phyloP scores from a whole-genome alignment of 352 stramenopile genomes.

The Aphanomyces stellatus region DNA sequence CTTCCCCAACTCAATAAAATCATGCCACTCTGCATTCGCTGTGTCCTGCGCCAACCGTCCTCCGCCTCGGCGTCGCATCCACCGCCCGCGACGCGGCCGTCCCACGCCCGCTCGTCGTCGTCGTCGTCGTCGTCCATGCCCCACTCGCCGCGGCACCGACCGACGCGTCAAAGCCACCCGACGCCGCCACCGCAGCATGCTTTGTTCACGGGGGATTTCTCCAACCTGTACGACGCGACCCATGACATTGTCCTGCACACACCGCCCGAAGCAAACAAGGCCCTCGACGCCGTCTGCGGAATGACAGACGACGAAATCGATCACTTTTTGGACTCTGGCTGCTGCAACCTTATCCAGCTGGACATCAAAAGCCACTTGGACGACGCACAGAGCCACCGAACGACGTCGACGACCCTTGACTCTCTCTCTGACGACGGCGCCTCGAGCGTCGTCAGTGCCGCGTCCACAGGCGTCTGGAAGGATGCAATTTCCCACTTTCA shows the following conservation, averaged over 20 bases:
- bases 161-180: background rate
- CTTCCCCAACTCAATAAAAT: background rate
- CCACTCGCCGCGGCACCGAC: background rate
- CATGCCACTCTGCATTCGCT: conserved; percentile 5
- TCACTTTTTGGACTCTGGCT: background rate
- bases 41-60: background rate
- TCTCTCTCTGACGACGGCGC: background rate
- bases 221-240: no score
- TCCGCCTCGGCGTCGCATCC: background rate
- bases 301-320: background rate
- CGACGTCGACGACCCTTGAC: background rate
- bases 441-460: background rate
- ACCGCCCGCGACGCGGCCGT: background rate
- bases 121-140: background rate
- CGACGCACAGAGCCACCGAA: background rate
- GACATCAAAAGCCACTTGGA: background rate
- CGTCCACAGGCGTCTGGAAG: background rate
- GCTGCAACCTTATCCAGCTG: background rate
- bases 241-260: no score
- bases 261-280: background rate
- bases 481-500: conserved; percentile 18
- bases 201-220: no score
- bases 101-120: background rate
- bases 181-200: no score
- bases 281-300: background rate